phyloP scores from a whole-genome alignment of 768 basidiomycete genomes.

The Pseudohyphozyma bogoriensis region DNA sequence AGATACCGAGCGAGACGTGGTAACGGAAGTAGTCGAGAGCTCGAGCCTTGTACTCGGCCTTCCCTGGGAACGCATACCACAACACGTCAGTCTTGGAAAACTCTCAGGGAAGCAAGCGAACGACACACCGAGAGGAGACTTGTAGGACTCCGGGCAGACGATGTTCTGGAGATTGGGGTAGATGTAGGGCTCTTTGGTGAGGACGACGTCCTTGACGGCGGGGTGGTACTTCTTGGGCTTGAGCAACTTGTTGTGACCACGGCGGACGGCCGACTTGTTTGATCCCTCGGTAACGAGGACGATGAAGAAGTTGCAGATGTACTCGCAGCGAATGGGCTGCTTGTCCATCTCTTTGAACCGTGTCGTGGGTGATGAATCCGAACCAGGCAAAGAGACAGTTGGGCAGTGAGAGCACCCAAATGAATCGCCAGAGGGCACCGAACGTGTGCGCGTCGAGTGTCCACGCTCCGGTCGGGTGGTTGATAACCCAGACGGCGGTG shows the following conservation, averaged over 20 bases:
- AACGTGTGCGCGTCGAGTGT: slow-evolving; percentile 33
- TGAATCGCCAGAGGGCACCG: slow-evolving; percentile 35
- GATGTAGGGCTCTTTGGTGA: slow-evolving; percentile 34
- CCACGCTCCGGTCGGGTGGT: slow-evolving; percentile 34
- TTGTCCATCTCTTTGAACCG: slow-evolving; percentile 31
- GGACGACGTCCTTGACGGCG: slow-evolving; percentile 35
- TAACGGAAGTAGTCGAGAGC: slow-evolving; percentile 38
- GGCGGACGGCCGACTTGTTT: slow-evolving; percentile 35
- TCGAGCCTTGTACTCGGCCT: slow-evolving; percentile 38
- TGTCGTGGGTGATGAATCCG: slow-evolving; percentile 36
- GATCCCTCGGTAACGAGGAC: slow-evolving; percentile 37
- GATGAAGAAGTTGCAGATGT: slow-evolving; percentile 38
- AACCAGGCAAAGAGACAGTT: slow-evolving; percentile 35
- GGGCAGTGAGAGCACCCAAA: slow-evolving; percentile 35
- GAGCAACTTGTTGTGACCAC: slow-evolving; percentile 36
- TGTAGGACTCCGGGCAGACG: slow-evolving; percentile 37
- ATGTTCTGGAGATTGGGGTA: slow-evolving; percentile 38
- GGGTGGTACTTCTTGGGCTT: slow-evolving; percentile 37
- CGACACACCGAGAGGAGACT: slow-evolving; percentile 31
- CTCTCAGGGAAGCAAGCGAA: not conserved
- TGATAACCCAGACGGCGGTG: slow-evolving; percentile 31
- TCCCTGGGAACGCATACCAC: slow-evolving; percentile 12
- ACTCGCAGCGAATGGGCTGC: slow-evolving; percentile 34
- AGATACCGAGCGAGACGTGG: slow-evolving; percentile 35
- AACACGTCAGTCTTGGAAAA: not conserved